A percentile compares a stretch with the other conserved stretches of the same genome.
These are phyloP conservation scores for Annona squamosa DNA, from an alignment of 164 flowering plant species.

Conservation along the genomic window DNA sequence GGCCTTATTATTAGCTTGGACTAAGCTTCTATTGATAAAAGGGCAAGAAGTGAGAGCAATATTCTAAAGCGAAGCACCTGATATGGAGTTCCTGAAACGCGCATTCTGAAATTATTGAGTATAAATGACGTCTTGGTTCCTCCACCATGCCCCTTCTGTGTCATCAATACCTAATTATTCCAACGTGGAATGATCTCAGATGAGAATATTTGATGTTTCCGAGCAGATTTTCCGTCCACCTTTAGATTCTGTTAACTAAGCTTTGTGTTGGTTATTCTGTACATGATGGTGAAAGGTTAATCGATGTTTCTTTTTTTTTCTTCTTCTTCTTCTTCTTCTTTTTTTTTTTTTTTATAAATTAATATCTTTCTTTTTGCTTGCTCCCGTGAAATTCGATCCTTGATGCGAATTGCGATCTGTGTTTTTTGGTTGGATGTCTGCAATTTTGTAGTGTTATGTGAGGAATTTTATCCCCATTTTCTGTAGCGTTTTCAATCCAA, in stretches of 20 bases:
- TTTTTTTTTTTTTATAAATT: too few species aligned
- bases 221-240: slow-evolving; percentile 2
- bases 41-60: not conserved
- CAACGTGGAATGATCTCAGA: not conserved
- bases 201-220: slow-evolving; percentile 1
- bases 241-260: slow-evolving; percentile 3
- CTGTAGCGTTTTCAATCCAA: too few species aligned
- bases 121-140: not conserved
- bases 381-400: too few species aligned
- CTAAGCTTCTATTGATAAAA: not conserved
- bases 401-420: too few species aligned
- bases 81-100: not conserved
- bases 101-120: not conserved
- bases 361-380: not conserved
- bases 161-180: slow-evolving; percentile 5
- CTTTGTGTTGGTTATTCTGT: not conserved
- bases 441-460: not conserved
- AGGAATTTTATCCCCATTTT: not conserved
- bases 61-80: not conserved
- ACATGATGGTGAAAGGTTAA: not conserved
- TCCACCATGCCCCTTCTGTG: not conserved
- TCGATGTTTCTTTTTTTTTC: not conserved
- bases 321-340: too few species aligned
- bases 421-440: not conserved
- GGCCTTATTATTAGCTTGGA: slow-evolving; percentile 1